Evolutionary conservation across 345 rosid genomes (phyloP).

Genomic region (Bruguiera gymnorhiza): DNA sequence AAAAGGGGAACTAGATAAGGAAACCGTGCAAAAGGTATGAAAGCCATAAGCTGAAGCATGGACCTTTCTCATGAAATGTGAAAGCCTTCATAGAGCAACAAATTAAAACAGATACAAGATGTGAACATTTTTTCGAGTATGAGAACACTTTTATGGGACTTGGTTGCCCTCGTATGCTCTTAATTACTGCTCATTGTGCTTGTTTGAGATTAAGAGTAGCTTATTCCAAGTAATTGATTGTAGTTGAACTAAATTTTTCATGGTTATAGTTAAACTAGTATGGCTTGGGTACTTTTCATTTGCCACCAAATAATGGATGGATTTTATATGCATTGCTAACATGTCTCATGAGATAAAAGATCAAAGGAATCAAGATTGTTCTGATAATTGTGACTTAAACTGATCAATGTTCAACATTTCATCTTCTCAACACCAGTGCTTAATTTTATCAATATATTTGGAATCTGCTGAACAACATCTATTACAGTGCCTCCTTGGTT

Average conservation of each 20-base stretch:
- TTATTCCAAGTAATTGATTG: neutral
- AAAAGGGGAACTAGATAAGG: no score
- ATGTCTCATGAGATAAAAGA: neutral
- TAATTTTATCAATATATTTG: neutral
- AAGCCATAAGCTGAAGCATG: no score
- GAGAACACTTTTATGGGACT: no score
- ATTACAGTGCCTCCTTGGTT: conserved; percentile 80
- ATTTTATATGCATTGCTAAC: no score
- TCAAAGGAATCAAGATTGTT: neutral
- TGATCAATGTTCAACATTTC: neutral
- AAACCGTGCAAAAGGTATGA: no score
- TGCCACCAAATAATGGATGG: no score
- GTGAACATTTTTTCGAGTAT: no score
- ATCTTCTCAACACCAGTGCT: neutral
- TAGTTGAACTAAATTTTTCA: neutral
- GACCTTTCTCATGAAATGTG: no score
- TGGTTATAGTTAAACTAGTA: neutral
- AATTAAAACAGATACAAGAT: no score
- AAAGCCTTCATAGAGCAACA: no score
- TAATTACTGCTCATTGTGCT: neutral
- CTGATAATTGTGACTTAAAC: neutral
- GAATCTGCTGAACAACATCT: conserved; percentile 13
- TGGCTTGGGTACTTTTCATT: no score
- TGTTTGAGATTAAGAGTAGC: neutral
- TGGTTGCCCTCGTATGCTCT: no score